Base-by-base conservation (phyloP, 2,329 filamentous ascomycete species). In the Aspergillus arachidicola region DNA sequence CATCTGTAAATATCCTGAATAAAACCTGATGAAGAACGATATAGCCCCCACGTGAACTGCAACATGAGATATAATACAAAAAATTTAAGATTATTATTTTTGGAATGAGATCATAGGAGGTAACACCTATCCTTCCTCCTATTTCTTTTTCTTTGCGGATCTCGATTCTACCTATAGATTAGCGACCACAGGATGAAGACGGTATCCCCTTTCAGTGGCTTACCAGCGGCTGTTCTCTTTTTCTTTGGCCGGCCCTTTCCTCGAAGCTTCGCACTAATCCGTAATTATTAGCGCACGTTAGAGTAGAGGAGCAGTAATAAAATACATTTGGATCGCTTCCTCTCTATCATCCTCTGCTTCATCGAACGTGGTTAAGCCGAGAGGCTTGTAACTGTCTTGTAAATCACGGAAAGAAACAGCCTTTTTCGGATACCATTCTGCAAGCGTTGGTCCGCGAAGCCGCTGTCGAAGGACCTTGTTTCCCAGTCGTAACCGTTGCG, bases 401-500 rank as follows among this genome's bases (percentile, higher is more conserved):
- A 97, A 78, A 68, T 96, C 92, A 69, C 87, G 85, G 65, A 96
- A 86, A 0, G 89, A 89, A 28, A 87, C 87, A 19, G 90, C 82
- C 65, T 85, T 90, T 68, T 89, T 88, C 2, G 95, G 95, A 77
- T 99, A 99, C 84, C 97, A 99, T 62, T 92, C 85, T 45, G 89
- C 91, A 68, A 97, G 81, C 0, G 91, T 82, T 34, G 93, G 92
- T n/a, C 95, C 95, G 74, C 87, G 88, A 66, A 98, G 84, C 74
- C 94, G 89, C 78, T 97, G 91, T 74, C 94, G 92, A 64, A 99
- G 85, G 76, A 99, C 85, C 80, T 95, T 96, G 82, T 95, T 97
- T 74, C 95, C 95, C 70, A 92, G 87, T 66, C 95, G 92, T 65
- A 91, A 79, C 70, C 89, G 84, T 60, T 92, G 85, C 30, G 95